phyloP scores from a whole-genome alignment of 768 basidiomycete species.

The Melanogaster broomeanus region DNA sequence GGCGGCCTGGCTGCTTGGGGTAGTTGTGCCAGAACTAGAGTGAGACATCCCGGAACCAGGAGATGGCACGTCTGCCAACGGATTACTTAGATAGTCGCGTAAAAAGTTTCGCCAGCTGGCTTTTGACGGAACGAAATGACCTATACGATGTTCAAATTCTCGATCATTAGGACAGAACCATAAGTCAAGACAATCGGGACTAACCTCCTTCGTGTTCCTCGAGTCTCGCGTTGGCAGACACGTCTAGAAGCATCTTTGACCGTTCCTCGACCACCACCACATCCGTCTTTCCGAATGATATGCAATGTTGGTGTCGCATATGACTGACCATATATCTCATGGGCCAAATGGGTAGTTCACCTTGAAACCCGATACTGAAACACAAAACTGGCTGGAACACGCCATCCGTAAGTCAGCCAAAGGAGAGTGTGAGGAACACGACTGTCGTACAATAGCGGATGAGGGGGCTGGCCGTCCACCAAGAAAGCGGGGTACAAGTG shows the following conservation, averaged over 20 bases:
- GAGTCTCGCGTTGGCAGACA: constrained; percentile 59
- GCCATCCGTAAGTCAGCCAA: not conserved
- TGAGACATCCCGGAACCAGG: constrained; percentile 39
- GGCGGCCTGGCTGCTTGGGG: too few relatives aligned
- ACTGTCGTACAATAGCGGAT: constrained; percentile 68
- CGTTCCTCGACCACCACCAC: constrained; percentile 74
- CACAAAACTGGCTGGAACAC: constrained; percentile 61
- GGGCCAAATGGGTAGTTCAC: constrained; percentile 46
- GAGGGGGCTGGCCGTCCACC: constrained; percentile 61
- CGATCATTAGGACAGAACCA: not conserved
- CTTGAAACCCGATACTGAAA: constrained; percentile 75
- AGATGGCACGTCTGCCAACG: constrained; percentile 46
- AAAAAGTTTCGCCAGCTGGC: constrained; percentile 65
- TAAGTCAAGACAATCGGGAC: constrained; percentile 22
- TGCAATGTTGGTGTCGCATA: constrained; percentile 77
- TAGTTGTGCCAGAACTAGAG: constrained; percentile 49
- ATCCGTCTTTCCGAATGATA: constrained; percentile 74
- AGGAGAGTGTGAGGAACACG: not conserved
- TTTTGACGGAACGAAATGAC: constrained; percentile 83
- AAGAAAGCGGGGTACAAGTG: constrained; percentile 58
- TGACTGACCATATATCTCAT: constrained; percentile 48
- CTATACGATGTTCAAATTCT: constrained; percentile 36
- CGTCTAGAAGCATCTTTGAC: constrained; percentile 53
- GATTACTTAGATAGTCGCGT: constrained; percentile 61
- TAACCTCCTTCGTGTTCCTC: constrained; percentile 81